Percentiles rank a stretch among this genome's conserved stretches.
These are phyloP conservation scores for Knufia fluminis DNA, from an alignment of 2,329 filamentous ascomycete species.

Conservation along the genomic window DNA sequence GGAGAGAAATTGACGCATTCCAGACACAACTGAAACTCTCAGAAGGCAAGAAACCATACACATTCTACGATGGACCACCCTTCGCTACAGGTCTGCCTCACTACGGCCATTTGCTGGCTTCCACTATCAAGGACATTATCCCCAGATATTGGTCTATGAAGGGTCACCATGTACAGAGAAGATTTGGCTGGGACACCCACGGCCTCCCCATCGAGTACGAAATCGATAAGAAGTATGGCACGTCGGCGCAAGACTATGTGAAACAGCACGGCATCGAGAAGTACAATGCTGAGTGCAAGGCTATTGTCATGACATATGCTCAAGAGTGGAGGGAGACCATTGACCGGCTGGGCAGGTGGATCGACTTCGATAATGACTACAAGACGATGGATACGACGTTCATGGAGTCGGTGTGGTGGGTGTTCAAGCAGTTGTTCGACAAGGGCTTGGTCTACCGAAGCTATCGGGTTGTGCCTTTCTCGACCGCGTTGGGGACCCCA, in stretches of 20 bases:
- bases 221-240: slow-evolving; percentile 83
- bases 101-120: slow-evolving; percentile 66
- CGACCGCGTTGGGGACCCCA: slow-evolving; percentile 71
- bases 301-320: slow-evolving; percentile 81
- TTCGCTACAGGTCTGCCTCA: slow-evolving; percentile 51
- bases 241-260: slow-evolving; percentile 75
- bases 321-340: slow-evolving; percentile 74
- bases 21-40: slow-evolving; percentile 80
- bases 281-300: slow-evolving; percentile 77
- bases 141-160: slow-evolving; percentile 92
- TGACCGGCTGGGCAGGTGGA: slow-evolving; percentile 76
- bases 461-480: slow-evolving; percentile 82
- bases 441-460: slow-evolving; percentile 78
- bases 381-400: slow-evolving; percentile 86
- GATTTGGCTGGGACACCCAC: slow-evolving; percentile 87
- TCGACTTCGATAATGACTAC: slow-evolving; percentile 90
- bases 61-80: slow-evolving; percentile 83
- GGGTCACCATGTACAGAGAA: slow-evolving; percentile 73
- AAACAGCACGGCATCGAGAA: slow-evolving; percentile 69
- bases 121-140: slow-evolving; percentile 89
- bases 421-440: slow-evolving; percentile 78
- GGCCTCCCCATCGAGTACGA: slow-evolving; percentile 85
- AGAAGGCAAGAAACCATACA: slow-evolving; percentile 71
- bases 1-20: slow-evolving; percentile 90
- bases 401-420: slow-evolving; percentile 91